Evolutionary conservation across 2,329 filamentous ascomycete genomes (phyloP), one percentile per base, ranked within the genome.

Genomic region (Xylariaceae sp.): DNA sequence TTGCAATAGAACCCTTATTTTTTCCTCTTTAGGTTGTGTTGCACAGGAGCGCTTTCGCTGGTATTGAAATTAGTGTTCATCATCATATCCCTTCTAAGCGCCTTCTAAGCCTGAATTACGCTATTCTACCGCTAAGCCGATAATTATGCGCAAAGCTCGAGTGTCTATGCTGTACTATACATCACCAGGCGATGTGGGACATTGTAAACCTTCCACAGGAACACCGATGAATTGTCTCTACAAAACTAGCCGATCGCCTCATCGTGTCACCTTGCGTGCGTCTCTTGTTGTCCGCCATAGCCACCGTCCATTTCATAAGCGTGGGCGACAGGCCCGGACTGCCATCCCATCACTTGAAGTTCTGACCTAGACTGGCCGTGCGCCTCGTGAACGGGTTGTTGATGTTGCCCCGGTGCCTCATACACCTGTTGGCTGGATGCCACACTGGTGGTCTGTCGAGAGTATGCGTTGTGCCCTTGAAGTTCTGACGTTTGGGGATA

Each of bases 281-380:
- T 10, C 10, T 9, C 11, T 7, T 54, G 16, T 27, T 15, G 11
- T 33, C 46, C 36, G 8, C 24, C 33, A 50, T 54, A 21, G 13
- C 56, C 53, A 2, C 54, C 62, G 41, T 67, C 64, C 61, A 67
- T 66, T 46, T 69, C 67, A 23, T 69, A 59, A 8, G 57, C 55
- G 18, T 56, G 50, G 21, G 56, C 24, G 5, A 67, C 53, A 11
- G 66, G 65, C 6, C 66, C 65, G n/a, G 64, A 63, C 32, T 67
- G 64, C 63, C 63, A 67, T 7, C 55, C 45, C 47, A 63, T 55
- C 7, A 55, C 60, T 15, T 58, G 57, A 37, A 64, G 59, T 50
- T 63, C 55, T 18, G 62, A 57, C 36, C 55, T 55, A 10, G 56
- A 41, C 37, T 67, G 60, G 5, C 60, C 58, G 9, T 64, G 56